These are phyloP conservation scores for Phytophthora capsici DNA, from an alignment of 352 stramenopile species.

Conservation along the genomic window DNA sequence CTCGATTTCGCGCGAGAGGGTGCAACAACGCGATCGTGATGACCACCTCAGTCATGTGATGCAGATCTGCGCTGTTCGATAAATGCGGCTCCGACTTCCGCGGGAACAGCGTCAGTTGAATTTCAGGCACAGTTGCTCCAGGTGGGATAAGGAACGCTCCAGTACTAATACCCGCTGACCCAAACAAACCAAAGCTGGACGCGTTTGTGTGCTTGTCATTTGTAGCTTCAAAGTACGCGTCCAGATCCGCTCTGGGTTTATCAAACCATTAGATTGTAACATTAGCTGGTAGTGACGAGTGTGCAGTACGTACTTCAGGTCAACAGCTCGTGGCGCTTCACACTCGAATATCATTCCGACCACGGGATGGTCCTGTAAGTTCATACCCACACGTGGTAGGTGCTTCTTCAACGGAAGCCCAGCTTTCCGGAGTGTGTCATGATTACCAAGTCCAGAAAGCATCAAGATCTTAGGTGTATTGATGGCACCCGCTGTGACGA, in stretches of 20 bases:
- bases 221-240: slow-evolving; percentile 57
- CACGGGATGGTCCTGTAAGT: slow-evolving; percentile 90
- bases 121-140: slow-evolving; percentile 71
- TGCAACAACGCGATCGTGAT: slow-evolving; percentile 86
- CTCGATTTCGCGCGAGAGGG: slow-evolving; percentile 53
- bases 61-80: slow-evolving; percentile 48
- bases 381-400: slow-evolving; percentile 82
- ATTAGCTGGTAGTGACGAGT: too few relatives aligned
- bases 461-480: slow-evolving; percentile 89
- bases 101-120: slow-evolving; percentile 92
- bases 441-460: slow-evolving; percentile 64
- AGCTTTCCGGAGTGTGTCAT: slow-evolving; percentile 46
- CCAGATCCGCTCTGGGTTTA: slow-evolving; percentile 41
- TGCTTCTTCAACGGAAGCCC: slow-evolving; percentile 68
- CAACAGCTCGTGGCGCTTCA: slow-evolving; percentile 29
- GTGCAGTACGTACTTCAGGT: slow-evolving; percentile 49
- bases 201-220: slow-evolving; percentile 28
- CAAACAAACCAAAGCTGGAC: slow-evolving; percentile 63
- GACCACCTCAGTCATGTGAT: slow-evolving; percentile 64
- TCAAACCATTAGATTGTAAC: too few relatives aligned
- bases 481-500: slow-evolving; percentile 86
- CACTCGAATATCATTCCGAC: slow-evolving; percentile 78
- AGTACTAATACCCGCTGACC: slow-evolving; percentile 69
- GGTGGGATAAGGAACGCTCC: slow-evolving; percentile 81
- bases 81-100: slow-evolving; percentile 82